These are phyloP conservation scores for Scortechinia acanthostroma DNA, from an alignment of 2,329 filamentous ascomycete genomes.

Conservation along the genomic window DNA sequence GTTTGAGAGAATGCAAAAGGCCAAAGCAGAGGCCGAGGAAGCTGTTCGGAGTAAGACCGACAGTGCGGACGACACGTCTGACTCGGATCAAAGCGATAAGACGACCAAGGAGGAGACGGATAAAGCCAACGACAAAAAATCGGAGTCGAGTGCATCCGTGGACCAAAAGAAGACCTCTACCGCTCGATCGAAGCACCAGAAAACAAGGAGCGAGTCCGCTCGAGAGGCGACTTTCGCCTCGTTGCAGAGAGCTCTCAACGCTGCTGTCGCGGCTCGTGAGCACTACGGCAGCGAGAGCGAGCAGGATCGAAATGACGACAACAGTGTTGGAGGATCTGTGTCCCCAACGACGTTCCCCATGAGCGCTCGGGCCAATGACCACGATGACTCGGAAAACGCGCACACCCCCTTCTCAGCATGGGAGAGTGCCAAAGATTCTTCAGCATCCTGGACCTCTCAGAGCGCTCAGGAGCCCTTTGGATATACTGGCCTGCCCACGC, in stretches of 20 bases:
- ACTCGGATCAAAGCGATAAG: background rate
- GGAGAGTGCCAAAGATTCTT: background rate
- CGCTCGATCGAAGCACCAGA: constrained; percentile 20
- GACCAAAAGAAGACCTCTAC: constrained; percentile 10
- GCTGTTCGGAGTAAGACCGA: constrained; percentile 18
- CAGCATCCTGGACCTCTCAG: background rate
- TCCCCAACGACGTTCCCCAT: background rate
- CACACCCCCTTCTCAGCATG: background rate
- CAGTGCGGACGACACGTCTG: background rate
- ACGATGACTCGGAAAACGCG: background rate
- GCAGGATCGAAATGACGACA: background rate
- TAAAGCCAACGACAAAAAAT: constrained; percentile 9
- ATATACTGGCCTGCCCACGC: background rate
- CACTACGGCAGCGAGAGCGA: background rate
- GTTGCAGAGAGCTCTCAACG: constrained; percentile 30
- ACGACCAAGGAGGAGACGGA: background rate
- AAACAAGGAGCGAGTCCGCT: constrained; percentile 23
- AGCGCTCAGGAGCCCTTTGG: background rate
- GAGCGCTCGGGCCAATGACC: background rate
- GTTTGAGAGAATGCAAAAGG: constrained; percentile 31
- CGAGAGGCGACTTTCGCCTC: constrained; percentile 30
- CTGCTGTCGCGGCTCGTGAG: constrained; percentile 25
- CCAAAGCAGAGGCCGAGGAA: constrained; percentile 8
- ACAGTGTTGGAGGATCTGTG: background rate
- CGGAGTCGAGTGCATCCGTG: constrained; percentile 8